Base-by-base conservation (phyloP, 1,139 yeast species). In the Yamadazyma atlantica region DNA sequence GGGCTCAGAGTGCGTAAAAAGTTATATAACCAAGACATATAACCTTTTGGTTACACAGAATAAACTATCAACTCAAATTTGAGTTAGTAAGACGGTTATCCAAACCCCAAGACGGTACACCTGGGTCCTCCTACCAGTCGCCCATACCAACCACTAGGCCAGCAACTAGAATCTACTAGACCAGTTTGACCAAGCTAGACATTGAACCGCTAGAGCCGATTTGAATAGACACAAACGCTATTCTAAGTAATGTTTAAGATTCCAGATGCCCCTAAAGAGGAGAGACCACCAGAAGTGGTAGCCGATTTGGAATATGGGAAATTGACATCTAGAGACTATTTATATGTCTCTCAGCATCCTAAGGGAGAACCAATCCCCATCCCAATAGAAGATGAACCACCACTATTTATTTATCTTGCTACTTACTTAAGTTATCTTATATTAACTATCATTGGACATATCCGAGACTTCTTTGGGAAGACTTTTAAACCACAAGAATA, bases 391-490 rank as follows among this genome's bases (percentile, higher is more conserved):
- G 96, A 88, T 57, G 95, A 90, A 41, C 97, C 97, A 6, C 92
- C 96, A 9, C 85, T 86, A 55, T 74, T 75, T 48, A 80, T 86
- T 39, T 79, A 86, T 47, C 66, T 92, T 41, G 75, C 87, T 40
- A 92, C 98, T 3, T 92, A 90, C 55, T 64, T 92, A 51, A 81
- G 85, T 58, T 94, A 89, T 59, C 71, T 92, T 48, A 77, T 87
- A 35, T 73, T 92, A 54, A 87, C 92, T 48, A 78, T 89, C 26
- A 74, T 88, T 45, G 99, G 99, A 29, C 96, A 92, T 56, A 66
- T 89, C 28, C 80, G 90, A 50, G 99, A 92, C 64, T 90, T 84
- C 57, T 76, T 88, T 44, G 96, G 95, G 35, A 79, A 85, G 57
- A 66, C 72, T 19, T 84, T 90, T 58, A 76, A 75, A 54, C 84